Evolutionary conservation across 2,329 filamentous ascomycete species (phyloP).

Genomic region (Aspergillus eucalypticola): DNA sequence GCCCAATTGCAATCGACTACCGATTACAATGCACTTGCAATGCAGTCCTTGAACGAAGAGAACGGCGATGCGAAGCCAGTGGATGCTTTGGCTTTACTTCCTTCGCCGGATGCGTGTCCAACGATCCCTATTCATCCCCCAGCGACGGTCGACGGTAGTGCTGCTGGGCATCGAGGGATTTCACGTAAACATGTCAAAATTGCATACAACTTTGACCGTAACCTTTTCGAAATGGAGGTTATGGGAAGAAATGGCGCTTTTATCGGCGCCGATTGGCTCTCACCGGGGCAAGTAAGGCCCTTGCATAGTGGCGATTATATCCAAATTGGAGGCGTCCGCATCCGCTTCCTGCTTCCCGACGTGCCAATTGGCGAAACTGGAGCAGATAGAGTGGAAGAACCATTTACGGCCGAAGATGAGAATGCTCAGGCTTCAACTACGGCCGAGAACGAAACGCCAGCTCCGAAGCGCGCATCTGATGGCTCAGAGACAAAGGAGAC

Average conservation of each 20-base stretch:
- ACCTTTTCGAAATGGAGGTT: conserved; percentile 60
- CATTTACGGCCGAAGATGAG: conserved; percentile 38
- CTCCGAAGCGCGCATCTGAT: conserved; percentile 30
- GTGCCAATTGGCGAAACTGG: conserved; percentile 51
- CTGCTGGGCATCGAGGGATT: conserved; percentile 58
- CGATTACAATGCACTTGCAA: conserved; percentile 50
- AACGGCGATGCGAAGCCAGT: conserved; percentile 43
- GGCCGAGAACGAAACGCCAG: conserved; percentile 44
- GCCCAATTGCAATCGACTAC: conserved; percentile 41
- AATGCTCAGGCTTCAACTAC: conserved; percentile 34
- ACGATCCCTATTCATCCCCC: conserved; percentile 63
- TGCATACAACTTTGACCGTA: conserved; percentile 58
- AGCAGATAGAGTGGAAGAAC: conserved; percentile 48
- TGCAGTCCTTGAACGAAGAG: conserved; percentile 44
- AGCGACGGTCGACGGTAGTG: conserved; percentile 45
- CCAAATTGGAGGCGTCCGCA: conserved; percentile 58
- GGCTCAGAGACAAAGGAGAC: conserved; percentile 29
- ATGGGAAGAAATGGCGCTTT: conserved; percentile 61
- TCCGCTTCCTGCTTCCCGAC: conserved; percentile 59
- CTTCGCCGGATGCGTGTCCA: conserved; percentile 55
- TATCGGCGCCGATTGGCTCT: conserved; percentile 53
- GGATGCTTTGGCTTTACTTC: conserved; percentile 50
- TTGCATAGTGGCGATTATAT: conserved; percentile 61
- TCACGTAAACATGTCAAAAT: conserved; percentile 64
- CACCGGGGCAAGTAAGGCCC: conserved; percentile 48